Base-by-base conservation (phyloP, 2,329 filamentous ascomycete genomes). In the Ophiostoma ips region DNA sequence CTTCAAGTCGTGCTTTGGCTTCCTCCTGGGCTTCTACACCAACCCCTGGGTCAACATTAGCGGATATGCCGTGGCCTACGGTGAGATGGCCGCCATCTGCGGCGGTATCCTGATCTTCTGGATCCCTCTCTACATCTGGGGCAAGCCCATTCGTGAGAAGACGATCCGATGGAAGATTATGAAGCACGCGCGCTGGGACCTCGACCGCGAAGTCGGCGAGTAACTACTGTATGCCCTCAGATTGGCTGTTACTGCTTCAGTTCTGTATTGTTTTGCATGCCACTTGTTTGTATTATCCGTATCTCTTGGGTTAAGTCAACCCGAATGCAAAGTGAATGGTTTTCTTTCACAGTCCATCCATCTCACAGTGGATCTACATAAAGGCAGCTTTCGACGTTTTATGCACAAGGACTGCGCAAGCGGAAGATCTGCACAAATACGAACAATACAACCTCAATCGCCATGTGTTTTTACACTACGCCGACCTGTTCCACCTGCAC, bases 1-100 rank as follows among this genome's bases (percentile, higher is more conserved):
- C 0, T 78, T 78, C 58, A 77, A 78, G 61, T 71, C 70, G 69
- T 48, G 44, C 43, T 77, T 79, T 57, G 75, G 74, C 5, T 79
- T 79, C 58, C 62, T 79, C 1, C 64, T 79, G 1, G 75, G 71
- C 0, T 79, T 79, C 58, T 79, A 79, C 58, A 78, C 73, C 1
- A 79, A 79, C 56, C 68, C 72, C 0, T 79, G 76, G 76, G 68
- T 79, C 35, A 61, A 64, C 7, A 30, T 65, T 50, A 61, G 61
- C 1, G 76, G 76, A 1, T 79, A 79, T 56, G 53, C 63, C 12
- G 62, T 67, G 34, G 69, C 75, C 2, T 79, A 70, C 53, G 73
- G 75, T 3, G 65, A 68, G n/a, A 78, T 79, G 75, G 75, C 74
- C 8, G 74, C 67, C 11, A 77, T 79, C 43, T 63, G 69, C 10